These are phyloP conservation scores for Hyphopichia khmerensis DNA, from an alignment of 1,139 yeast species.

Conservation along the genomic window DNA sequence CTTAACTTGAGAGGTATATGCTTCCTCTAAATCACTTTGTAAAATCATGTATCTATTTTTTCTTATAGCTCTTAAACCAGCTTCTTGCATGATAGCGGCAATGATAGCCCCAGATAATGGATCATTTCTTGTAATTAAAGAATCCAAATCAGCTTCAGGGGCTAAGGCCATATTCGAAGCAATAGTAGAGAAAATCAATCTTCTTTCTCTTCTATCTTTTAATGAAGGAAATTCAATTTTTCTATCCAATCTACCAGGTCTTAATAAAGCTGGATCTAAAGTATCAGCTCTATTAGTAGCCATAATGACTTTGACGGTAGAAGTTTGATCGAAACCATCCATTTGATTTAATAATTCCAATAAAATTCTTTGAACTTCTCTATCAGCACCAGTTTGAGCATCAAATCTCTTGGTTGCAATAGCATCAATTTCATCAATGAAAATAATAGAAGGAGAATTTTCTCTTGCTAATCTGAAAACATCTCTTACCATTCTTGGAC, in stretches of 20 bases:
- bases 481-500: constrained; percentile 99
- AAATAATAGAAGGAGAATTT: constrained; percentile 93
- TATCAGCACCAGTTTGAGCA: constrained; percentile 99
- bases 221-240: constrained; percentile 95
- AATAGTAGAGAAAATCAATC: constrained; percentile 91
- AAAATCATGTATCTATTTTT: constrained; percentile 95
- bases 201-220: constrained; percentile 95
- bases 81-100: constrained; percentile 99
- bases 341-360: constrained; percentile 95
- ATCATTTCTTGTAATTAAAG: constrained; percentile 91
- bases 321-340: constrained; percentile 98
- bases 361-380: constrained; percentile 97
- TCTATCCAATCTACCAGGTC: constrained; percentile 98
- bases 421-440: constrained; percentile 98
- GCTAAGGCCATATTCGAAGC: constrained; percentile 98
- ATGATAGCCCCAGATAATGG: constrained; percentile 97
- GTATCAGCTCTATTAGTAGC: constrained; percentile 99
- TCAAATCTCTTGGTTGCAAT: constrained; percentile 99
- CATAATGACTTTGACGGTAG: constrained; percentile 97
- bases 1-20: constrained; percentile 94
- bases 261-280: constrained; percentile 91
- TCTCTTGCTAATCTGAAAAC: constrained; percentile 96
- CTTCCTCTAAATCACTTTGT: constrained; percentile 95
- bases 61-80: constrained; percentile 97
- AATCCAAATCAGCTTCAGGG: constrained; percentile 95